These are phyloP conservation scores for Podospora conica DNA, from an alignment of 495 filamentous ascomycete genomes.

Conservation along the genomic window DNA sequence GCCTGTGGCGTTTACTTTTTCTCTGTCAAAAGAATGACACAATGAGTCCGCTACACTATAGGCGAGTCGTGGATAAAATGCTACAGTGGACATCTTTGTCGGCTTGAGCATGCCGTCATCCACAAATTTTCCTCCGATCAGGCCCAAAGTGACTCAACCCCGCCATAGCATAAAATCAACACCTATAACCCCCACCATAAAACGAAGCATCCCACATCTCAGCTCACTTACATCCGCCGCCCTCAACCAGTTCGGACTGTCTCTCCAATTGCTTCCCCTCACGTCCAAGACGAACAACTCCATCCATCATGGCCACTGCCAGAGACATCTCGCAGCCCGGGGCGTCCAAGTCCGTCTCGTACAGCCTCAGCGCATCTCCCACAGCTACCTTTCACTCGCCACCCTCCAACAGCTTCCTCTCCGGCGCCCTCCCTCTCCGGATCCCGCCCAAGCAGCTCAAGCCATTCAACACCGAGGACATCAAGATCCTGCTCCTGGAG, in stretches of 20 bases:
- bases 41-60: not conserved
- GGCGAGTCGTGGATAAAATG: not conserved
- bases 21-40: not conserved
- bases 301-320: constrained; percentile 34
- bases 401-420: constrained; percentile 40
- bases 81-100: not conserved
- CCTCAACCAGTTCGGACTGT: not conserved
- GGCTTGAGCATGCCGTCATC: constrained; percentile 22
- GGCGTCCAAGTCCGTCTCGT: constrained; percentile 37
- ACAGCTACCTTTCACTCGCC: constrained; percentile 59
- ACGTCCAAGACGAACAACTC: not conserved
- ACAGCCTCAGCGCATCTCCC: constrained; percentile 48
- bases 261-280: not conserved
- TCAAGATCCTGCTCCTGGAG: constrained; percentile 93
- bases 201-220: constrained; percentile 19
- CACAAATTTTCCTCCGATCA: constrained; percentile 19
- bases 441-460: constrained; percentile 70
- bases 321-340: constrained; percentile 33
- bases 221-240: constrained; percentile 8
- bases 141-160: not conserved
- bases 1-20: not conserved
- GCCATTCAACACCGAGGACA: constrained; percentile 89
- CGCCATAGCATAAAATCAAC: not conserved
- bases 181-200: constrained; percentile 26
- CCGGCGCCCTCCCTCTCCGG: constrained; percentile 16